These are phyloP conservation scores for Phytophthora pisi DNA, from an alignment of 352 stramenopile species.

Conservation along the genomic window DNA sequence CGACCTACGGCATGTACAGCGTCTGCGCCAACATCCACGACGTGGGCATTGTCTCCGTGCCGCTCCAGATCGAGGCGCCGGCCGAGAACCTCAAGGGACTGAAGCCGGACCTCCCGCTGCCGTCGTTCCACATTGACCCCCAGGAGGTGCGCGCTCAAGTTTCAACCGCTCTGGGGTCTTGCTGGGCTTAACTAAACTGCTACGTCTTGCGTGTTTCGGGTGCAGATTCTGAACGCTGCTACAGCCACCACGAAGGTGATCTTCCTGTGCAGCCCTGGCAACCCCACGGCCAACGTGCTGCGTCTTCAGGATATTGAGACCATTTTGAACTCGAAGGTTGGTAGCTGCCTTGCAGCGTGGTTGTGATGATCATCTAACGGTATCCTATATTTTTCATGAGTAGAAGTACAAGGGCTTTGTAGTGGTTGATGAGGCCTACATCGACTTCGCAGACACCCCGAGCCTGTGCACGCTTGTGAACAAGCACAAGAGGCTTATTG, in stretches of 20 bases:
- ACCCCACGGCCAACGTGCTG: constrained; percentile 96
- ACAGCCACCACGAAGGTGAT: constrained; percentile 95
- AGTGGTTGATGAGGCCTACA: constrained; percentile 99
- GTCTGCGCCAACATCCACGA: constrained; percentile 99
- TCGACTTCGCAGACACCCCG: constrained; percentile 92
- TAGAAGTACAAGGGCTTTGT: constrained; percentile 92
- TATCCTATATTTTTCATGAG: neutral
- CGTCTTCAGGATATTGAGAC: constrained; percentile 90
- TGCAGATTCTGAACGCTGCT: constrained; percentile 89
- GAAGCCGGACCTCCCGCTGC: constrained; percentile 57
- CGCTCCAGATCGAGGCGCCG: constrained; percentile 81
- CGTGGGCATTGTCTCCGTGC: constrained; percentile 93
- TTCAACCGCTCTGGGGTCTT: neutral
- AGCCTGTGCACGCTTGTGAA: constrained; percentile 91
- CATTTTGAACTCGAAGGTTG: constrained; percentile 82
- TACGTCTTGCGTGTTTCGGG: neutral
- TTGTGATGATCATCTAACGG: constrained; percentile 2
- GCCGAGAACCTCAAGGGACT: constrained; percentile 69
- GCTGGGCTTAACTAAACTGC: neutral
- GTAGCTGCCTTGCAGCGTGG: constrained; percentile 9
- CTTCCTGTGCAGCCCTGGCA: constrained; percentile 98
- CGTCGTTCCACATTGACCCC: constrained; percentile 85
- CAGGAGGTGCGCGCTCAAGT: constrained; percentile 43
- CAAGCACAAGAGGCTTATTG: constrained; percentile 94
- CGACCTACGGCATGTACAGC: constrained; percentile 99